Evolutionary conservation across 2,329 filamentous ascomycete species (phyloP), one percentile per base, ranked within the genome.

Genomic region (Sclerotinia glacialis): DNA sequence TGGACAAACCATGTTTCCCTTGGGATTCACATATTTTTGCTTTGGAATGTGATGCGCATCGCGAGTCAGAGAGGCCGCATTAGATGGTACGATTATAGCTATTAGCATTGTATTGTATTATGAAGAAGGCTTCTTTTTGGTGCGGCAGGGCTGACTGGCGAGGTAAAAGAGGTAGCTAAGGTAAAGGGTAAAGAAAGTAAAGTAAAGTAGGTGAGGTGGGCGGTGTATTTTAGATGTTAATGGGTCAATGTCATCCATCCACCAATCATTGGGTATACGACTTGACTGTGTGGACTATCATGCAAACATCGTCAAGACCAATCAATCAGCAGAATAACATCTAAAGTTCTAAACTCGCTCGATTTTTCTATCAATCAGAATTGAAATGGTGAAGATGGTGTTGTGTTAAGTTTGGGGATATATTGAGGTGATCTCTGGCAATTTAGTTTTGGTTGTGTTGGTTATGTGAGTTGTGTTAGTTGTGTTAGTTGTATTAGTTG

Each of bases 51-150:
- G 58, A 54, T 31, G 54, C 28, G 44, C 55, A 64, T 62, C 44
- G 64, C 23, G 26, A 64, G 26, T 59, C 69, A 68, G 71, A 67
- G 68, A 66, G 60, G 68, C 67, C 70, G 69, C 70, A 68, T 64
- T 12, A 44, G 23, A 49, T 44, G 16, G 42, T 26, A 40, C 5
- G 37, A 16, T 40, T 16, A 3, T 40, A 16, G 37, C 26, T 34
- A 59, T 47, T 47, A 28, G 56, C 44, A 37, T n/a, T 23, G 26
- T 5, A 28, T 16, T 31, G 26, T n/a, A 28, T 16, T 31, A 18
- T n/a, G 56, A 46, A 59, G 11, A 31, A 46, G 40, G 46, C 16
- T 46, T 59, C 42, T 46, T 40, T 59, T 28, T 46, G 40, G 26
- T 26, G 40, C 40, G 40, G 26, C 55, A 47, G 56, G 56, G 56